phyloP scores from a whole-genome alignment of 116 monocot genomes.

The Dioscorea cayenensis region DNA sequence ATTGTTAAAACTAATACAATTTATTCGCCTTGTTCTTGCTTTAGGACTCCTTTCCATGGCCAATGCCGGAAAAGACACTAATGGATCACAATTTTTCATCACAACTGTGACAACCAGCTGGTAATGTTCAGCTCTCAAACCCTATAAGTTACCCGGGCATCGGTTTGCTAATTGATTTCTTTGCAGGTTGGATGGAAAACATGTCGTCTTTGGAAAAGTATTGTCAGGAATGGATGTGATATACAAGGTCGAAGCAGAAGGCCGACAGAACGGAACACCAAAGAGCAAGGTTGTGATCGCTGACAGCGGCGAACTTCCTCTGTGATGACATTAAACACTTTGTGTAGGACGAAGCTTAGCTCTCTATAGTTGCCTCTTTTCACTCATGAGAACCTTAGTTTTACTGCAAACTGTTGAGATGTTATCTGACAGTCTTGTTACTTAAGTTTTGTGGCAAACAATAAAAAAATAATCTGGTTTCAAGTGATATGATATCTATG shows the following conservation, averaged over 20 bases:
- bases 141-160: neutral
- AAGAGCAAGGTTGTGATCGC: constrained; percentile 80
- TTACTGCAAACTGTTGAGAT: too few relatives aligned
- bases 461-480: too few relatives aligned
- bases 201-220: constrained; percentile 94
- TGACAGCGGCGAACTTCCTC: constrained; percentile 81
- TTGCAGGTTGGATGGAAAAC: constrained; percentile 82
- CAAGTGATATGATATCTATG: too few relatives aligned
- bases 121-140: constrained; percentile 18
- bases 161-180: neutral
- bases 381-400: neutral
- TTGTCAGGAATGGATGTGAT: constrained; percentile 92
- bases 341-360: neutral
- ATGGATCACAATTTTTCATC: constrained; percentile 94
- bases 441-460: too few relatives aligned
- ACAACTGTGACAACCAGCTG: constrained; percentile 90
- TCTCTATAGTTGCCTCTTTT: neutral
- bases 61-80: constrained; percentile 79
- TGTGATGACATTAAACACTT: constrained; percentile 15
- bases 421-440: too few relatives aligned
- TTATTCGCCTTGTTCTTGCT: neutral
- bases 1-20: neutral
- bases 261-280: constrained; percentile 69
- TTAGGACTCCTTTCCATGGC: constrained; percentile 89
- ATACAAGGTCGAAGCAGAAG: constrained; percentile 91